Percentiles rank a stretch among this genome's conserved stretches.
Conservation (phyloP, 2,329 filamentous ascomycete species). For the Aspergillus novofumigatus region DNA sequence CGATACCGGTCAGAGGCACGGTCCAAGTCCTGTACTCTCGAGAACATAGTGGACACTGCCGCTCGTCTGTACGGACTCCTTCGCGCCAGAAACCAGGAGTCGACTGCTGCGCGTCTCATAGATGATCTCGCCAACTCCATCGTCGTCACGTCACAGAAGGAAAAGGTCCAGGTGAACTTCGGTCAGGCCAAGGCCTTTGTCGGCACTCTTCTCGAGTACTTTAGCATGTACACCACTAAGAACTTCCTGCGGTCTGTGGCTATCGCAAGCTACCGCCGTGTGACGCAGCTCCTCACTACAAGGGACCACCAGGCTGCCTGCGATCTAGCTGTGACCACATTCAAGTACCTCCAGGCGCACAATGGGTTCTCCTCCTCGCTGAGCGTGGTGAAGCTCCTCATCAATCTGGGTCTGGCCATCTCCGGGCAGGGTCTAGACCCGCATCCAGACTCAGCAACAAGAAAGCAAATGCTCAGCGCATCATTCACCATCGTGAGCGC, state of each 20-base stretch:
- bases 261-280: constrained; percentile 28
- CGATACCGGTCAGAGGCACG: constrained; percentile 33
- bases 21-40: constrained; percentile 34
- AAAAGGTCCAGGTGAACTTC: constrained; percentile 20
- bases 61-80: constrained; percentile 31
- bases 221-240: constrained; percentile 25
- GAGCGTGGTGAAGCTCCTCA: constrained; percentile 28
- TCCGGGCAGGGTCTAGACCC: constrained; percentile 34
- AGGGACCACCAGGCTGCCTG: constrained; percentile 25
- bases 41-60: constrained; percentile 29
- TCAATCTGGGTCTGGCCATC: constrained; percentile 28
- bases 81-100: constrained; percentile 15
- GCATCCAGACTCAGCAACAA: constrained; percentile 28
- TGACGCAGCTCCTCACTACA: constrained; percentile 22
- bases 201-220: constrained; percentile 26
- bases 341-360: constrained; percentile 29
- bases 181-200: constrained; percentile 27
- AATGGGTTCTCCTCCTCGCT: constrained; percentile 21
- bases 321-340: constrained; percentile 27
- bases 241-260: constrained; percentile 33
- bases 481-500: constrained; percentile 39
- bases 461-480: constrained; percentile 37
- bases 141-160: constrained; percentile 22
- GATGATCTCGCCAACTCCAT: constrained; percentile 29
- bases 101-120: constrained; percentile 21